These are phyloP conservation scores for Sporothrix luriei DNA, from an alignment of 2,329 filamentous ascomycete species.

Conservation along the genomic window DNA sequence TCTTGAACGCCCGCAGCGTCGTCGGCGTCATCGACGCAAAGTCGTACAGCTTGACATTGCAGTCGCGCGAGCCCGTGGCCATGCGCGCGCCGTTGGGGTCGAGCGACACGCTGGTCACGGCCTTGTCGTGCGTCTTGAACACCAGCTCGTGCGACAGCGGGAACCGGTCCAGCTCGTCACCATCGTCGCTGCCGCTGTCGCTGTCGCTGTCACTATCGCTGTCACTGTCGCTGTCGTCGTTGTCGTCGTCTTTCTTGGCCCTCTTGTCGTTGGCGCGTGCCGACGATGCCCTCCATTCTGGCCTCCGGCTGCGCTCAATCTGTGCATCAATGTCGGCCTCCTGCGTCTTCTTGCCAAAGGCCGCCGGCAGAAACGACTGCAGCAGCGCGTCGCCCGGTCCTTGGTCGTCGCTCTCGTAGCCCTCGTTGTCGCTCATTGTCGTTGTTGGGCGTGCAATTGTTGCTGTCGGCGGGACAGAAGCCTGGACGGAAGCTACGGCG, in stretches of 20 bases:
- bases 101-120: slow-evolving; percentile 79
- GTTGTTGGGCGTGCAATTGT: not conserved
- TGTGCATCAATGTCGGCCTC: slow-evolving; percentile 76
- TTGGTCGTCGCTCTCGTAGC: slow-evolving; percentile 55
- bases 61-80: slow-evolving; percentile 89
- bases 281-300: slow-evolving; percentile 44
- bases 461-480: slow-evolving; percentile 1
- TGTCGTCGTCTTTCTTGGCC: slow-evolving; percentile 38
- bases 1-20: slow-evolving; percentile 90
- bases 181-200: slow-evolving; percentile 58
- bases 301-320: slow-evolving; percentile 75
- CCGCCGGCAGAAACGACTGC: slow-evolving; percentile 74
- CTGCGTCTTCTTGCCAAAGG: slow-evolving; percentile 81
- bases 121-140: slow-evolving; percentile 86
- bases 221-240: slow-evolving; percentile 35
- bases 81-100: slow-evolving; percentile 84
- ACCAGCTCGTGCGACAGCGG: slow-evolving; percentile 92
- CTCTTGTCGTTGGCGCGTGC: not conserved
- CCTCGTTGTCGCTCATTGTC: slow-evolving; percentile 58
- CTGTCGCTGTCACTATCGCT: slow-evolving; percentile 42
- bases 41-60: slow-evolving; percentile 88
- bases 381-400: slow-evolving; percentile 65
- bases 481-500: not conserved
- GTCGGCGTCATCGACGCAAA: slow-evolving; percentile 95
- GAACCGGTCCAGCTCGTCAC: slow-evolving; percentile 80